Percentiles rank a stretch among this genome's conserved stretches.
Conservation (phyloP, 2,329 filamentous ascomycete species). For the Plectosphaerella plurivora region DNA sequence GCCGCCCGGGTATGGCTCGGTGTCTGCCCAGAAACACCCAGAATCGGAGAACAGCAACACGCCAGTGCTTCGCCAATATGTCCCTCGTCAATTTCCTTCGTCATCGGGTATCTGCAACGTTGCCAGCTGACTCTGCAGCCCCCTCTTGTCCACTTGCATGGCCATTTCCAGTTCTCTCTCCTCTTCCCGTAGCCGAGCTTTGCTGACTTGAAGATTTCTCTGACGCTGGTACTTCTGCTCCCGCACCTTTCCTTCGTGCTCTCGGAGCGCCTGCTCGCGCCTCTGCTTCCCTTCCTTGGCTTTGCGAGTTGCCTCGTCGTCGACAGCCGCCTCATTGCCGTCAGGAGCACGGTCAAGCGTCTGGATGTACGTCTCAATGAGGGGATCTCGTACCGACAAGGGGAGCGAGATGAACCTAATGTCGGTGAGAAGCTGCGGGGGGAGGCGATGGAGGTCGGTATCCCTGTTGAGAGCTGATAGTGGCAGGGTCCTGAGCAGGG, state of each 20-base stretch:
- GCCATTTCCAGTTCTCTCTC: slow-evolving; percentile 65
- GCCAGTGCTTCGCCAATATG: background rate
- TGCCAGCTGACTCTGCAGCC: slow-evolving; percentile 56
- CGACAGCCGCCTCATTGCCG: slow-evolving; percentile 25
- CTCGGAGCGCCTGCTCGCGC: slow-evolving; percentile 58
- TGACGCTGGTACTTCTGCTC: slow-evolving; percentile 59
- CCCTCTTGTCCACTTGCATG: slow-evolving; percentile 64
- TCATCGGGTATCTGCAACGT: background rate
- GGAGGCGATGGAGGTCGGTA: slow-evolving; percentile 53
- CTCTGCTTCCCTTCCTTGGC: slow-evolving; percentile 45
- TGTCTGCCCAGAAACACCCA: too few relatives aligned
- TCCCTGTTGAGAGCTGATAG: slow-evolving; percentile 53
- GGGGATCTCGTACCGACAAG: slow-evolving; percentile 52
- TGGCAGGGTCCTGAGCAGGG: slow-evolving; percentile 60
- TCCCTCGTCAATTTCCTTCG: background rate
- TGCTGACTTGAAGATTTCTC: slow-evolving; percentile 55
- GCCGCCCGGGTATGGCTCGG: too few relatives aligned
- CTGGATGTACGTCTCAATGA: slow-evolving; percentile 64
- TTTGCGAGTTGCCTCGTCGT: slow-evolving; percentile 47
- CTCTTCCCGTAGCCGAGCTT: slow-evolving; percentile 58
- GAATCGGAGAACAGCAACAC: background rate
- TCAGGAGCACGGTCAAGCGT: slow-evolving; percentile 55
- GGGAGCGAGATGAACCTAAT: slow-evolving; percentile 67
- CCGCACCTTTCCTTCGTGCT: slow-evolving; percentile 54
- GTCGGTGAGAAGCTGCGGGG: slow-evolving; percentile 59